These are phyloP conservation scores for Monosporozyma solicola DNA, from an alignment of 805 yeast species.

Conservation along the genomic window DNA sequence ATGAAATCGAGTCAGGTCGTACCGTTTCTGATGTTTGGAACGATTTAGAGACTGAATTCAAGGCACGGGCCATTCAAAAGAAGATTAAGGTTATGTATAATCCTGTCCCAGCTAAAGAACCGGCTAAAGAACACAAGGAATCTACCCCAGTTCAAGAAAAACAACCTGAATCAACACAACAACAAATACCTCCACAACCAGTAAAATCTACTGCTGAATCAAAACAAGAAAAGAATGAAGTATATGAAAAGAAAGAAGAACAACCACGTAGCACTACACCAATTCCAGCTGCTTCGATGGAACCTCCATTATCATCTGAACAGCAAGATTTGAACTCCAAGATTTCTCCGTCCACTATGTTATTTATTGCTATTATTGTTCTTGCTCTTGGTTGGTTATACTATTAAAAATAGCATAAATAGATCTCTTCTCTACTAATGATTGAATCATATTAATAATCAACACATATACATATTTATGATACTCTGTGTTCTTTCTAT, in stretches of 20 bases:
- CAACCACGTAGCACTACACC: conserved; percentile 2
- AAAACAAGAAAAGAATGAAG: conserved; percentile 1
- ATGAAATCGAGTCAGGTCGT: conserved; percentile 45
- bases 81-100: conserved; percentile 51
- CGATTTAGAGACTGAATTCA: conserved; percentile 50
- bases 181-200: not conserved
- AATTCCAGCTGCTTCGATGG: not conserved
- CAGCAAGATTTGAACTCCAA: conserved; percentile 42
- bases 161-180: not conserved
- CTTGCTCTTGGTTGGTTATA: conserved; percentile 64
- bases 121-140: not conserved
- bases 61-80: conserved; percentile 46
- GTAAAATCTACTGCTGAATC: not conserved
- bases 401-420: conserved; percentile 32
- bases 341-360: conserved; percentile 38
- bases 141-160: not conserved
- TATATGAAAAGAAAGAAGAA: conserved; percentile 1
- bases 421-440: not conserved
- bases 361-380: conserved; percentile 46
- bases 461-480: not conserved
- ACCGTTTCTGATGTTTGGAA: conserved; percentile 67
- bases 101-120: conserved; percentile 11
- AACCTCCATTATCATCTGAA: conserved; percentile 17
- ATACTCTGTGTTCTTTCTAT: not conserved
- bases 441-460: not conserved